Conservation (phyloP, 208 protist species). For the Naegleria lovaniensis region DNA sequence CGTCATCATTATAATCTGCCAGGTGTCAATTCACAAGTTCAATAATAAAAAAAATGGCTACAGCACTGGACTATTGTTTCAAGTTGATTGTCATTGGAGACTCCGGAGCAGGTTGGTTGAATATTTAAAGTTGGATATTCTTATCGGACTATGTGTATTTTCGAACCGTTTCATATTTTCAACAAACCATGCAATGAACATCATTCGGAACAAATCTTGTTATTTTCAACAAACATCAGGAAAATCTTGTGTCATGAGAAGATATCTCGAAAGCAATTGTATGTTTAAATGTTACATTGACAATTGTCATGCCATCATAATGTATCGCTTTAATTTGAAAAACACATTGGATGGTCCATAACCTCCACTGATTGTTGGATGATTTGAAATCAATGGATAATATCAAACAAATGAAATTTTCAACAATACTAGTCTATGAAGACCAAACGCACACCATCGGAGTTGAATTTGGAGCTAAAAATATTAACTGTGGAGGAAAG, state of each 20-base stretch:
- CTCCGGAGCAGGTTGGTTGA: neutral
- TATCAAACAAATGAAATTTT: neutral
- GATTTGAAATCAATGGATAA: too few relatives aligned
- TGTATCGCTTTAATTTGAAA: neutral
- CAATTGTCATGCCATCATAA: neutral
- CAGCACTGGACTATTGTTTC: neutral
- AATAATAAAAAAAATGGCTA: neutral
- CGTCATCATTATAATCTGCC: neutral
- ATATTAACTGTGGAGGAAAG: constrained; percentile 73
- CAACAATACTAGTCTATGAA: constrained; percentile 34
- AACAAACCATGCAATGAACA: neutral
- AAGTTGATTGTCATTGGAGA: constrained; percentile 8
- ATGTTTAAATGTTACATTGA: neutral
- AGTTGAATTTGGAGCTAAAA: constrained; percentile 93
- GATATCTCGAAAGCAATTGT: neutral
- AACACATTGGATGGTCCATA: too few relatives aligned
- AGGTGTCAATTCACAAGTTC: neutral
- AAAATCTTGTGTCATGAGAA: neutral
- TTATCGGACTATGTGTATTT: too few relatives aligned
- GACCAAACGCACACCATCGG: constrained; percentile 93
- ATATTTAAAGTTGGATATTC: too few relatives aligned
- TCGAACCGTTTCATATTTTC: too few relatives aligned
- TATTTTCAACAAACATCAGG: neutral
- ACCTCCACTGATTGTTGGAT: too few relatives aligned
- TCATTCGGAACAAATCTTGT: neutral